These are phyloP conservation scores for Hypoxylon cercidicola DNA, from an alignment of 495 filamentous ascomycete species.

Conservation along the genomic window DNA sequence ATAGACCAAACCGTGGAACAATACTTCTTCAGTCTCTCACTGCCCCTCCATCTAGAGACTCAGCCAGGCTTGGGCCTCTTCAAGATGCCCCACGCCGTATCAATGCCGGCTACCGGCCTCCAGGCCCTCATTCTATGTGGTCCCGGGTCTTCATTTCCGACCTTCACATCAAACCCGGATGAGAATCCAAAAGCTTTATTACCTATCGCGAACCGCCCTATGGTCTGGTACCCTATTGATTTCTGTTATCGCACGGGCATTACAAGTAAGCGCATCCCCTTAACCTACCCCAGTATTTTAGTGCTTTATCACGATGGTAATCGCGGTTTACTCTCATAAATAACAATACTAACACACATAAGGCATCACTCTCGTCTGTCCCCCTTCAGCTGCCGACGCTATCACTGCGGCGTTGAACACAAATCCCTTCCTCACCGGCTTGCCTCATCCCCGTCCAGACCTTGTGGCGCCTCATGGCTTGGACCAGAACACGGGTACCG, in stretches of 20 bases:
- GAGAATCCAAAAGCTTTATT: constrained; percentile 91
- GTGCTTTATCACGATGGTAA: too few species aligned
- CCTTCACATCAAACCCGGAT: constrained; percentile 89
- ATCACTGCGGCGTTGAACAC: constrained; percentile 82
- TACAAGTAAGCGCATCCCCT: constrained; percentile 65
- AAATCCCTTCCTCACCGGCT: constrained; percentile 85
- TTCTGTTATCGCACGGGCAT: constrained; percentile 89
- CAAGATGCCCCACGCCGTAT: constrained; percentile 74
- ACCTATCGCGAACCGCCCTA: constrained; percentile 92
- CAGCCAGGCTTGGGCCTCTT: constrained; percentile 13
- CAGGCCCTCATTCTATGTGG: constrained; percentile 95
- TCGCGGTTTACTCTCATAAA: not conserved
- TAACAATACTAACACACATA: constrained; percentile 21
- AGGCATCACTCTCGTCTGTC: constrained; percentile 88
- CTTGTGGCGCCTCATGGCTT: constrained; percentile 78
- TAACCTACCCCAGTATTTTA: constrained; percentile 14
- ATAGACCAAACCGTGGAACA: not conserved
- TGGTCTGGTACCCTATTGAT: constrained; percentile 95
- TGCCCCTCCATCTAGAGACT: constrained; percentile 30
- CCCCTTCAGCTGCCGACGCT: constrained; percentile 74
- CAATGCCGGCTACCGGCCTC: constrained; percentile 80
- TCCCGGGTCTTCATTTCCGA: constrained; percentile 87
- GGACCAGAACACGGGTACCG: constrained; percentile 83
- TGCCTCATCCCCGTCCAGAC: constrained; percentile 77
- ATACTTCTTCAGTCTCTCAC: constrained; percentile 1